These are phyloP conservation scores for Debaryomycetaceae sp. DNA, from an alignment of 1,139 yeast species.

Conservation along the genomic window DNA sequence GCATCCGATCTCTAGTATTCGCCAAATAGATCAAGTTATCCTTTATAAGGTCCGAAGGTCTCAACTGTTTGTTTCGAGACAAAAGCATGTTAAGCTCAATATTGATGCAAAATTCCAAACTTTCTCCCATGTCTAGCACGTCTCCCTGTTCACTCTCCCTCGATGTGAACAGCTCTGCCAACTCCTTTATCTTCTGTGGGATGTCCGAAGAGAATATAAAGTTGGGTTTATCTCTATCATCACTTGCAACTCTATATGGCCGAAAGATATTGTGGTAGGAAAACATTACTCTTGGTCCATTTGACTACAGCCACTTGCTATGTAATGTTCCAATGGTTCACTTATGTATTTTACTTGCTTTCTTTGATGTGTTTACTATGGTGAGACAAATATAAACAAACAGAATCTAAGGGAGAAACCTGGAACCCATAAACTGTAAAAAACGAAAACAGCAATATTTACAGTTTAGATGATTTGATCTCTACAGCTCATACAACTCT, in stretches of 20 bases:
- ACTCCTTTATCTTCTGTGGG: conserved; percentile 15
- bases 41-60: conserved; percentile 31
- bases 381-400: background rate
- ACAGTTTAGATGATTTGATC: background rate
- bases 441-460: background rate
- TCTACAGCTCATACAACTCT: background rate
- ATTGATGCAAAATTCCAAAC: conserved; percentile 23
- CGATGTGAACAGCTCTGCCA: conserved; percentile 3
- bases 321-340: too few relatives aligned
- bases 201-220: conserved; percentile 40
- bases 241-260: conserved; percentile 1
- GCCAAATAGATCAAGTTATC: conserved; percentile 36
- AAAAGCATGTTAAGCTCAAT: conserved; percentile 37
- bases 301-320: too few relatives aligned
- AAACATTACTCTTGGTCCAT: background rate
- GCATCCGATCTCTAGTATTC: conserved; percentile 9
- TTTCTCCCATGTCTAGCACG: conserved; percentile 6
- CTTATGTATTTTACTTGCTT: background rate
- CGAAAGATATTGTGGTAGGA: background rate
- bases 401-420: background rate
- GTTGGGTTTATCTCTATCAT: conserved; percentile 36
- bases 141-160: conserved; percentile 1
- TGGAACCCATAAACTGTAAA: background rate
- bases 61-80: conserved; percentile 24
- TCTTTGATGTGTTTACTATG: background rate